Evolutionary conservation across 805 yeast species (phyloP).

Genomic region (Pichia californica): DNA sequence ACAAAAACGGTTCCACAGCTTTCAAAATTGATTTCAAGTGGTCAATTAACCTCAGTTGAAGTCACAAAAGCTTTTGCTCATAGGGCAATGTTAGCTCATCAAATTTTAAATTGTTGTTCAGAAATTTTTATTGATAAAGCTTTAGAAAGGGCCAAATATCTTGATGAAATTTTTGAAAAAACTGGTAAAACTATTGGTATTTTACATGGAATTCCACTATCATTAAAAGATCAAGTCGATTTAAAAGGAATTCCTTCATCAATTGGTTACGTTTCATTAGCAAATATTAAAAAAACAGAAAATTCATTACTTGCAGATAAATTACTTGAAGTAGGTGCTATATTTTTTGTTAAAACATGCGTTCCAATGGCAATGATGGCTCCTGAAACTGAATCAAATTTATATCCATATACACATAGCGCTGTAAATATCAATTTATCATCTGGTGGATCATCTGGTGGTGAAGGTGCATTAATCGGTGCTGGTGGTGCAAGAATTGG

Average conservation of each 20-base stretch:
- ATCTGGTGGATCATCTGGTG: constrained; percentile 62
- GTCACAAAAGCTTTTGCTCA: constrained; percentile 52
- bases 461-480: constrained; percentile 55
- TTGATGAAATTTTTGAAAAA: constrained; percentile 44
- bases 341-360: constrained; percentile 48
- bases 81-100: constrained; percentile 54
- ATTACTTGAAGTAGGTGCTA: constrained; percentile 43
- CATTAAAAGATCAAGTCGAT: constrained; percentile 38
- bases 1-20: constrained; percentile 3
- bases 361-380: constrained; percentile 59
- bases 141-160: constrained; percentile 43
- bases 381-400: constrained; percentile 44
- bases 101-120: constrained; percentile 36
- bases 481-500: constrained; percentile 54
- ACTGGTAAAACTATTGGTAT: constrained; percentile 52
- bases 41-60: constrained; percentile 36
- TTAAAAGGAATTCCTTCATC: constrained; percentile 43
- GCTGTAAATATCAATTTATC: constrained; percentile 45
- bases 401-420: constrained; percentile 45
- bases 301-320: constrained; percentile 33
- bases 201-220: constrained; percentile 57
- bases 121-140: constrained; percentile 54
- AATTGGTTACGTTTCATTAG: constrained; percentile 38
- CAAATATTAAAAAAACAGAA: constrained; percentile 23
- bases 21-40: constrained; percentile 10